Conservation (phyloP, 139 green algal species). For the Trebouxia sp. region DNA sequence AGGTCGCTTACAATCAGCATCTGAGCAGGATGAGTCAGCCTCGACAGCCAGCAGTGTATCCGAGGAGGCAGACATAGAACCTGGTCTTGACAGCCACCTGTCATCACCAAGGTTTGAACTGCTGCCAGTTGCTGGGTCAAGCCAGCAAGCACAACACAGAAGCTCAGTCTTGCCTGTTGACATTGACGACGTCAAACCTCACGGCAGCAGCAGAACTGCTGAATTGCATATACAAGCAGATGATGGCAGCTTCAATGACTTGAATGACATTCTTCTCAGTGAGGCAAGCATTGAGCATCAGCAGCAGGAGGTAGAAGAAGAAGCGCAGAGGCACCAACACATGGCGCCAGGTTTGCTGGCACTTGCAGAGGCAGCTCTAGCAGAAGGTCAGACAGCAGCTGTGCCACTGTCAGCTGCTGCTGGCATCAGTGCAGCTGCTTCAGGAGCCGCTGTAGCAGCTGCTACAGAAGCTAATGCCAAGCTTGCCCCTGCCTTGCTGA, state of each 20-base stretch:
- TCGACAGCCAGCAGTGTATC: slow-evolving; percentile 15
- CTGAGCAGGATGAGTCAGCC: not conserved
- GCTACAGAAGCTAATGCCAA: not conserved
- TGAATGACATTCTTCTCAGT: too few species aligned
- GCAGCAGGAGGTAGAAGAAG: too few species aligned
- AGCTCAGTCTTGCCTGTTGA: too few species aligned
- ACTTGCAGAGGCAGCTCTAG: not conserved
- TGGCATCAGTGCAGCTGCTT: not conserved
- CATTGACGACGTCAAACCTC: too few species aligned
- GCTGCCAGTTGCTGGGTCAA: too few species aligned
- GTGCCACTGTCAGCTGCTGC: not conserved
- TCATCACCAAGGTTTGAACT: not conserved
- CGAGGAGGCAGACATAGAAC: not conserved
- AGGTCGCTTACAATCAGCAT: too few species aligned
- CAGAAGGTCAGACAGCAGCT: not conserved
- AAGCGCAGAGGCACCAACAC: too few species aligned
- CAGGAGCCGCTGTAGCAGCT: not conserved
- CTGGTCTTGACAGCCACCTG: not conserved
- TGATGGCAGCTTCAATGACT: too few species aligned
- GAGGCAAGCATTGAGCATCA: too few species aligned
- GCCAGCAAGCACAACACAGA: not conserved
- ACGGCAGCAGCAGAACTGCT: too few species aligned
- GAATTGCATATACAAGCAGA: too few species aligned
- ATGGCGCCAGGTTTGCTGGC: not conserved
- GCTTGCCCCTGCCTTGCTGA: too few species aligned